phyloP scores from a whole-genome alignment of 768 basidiomycete species.

The Zangia roseola region DNA sequence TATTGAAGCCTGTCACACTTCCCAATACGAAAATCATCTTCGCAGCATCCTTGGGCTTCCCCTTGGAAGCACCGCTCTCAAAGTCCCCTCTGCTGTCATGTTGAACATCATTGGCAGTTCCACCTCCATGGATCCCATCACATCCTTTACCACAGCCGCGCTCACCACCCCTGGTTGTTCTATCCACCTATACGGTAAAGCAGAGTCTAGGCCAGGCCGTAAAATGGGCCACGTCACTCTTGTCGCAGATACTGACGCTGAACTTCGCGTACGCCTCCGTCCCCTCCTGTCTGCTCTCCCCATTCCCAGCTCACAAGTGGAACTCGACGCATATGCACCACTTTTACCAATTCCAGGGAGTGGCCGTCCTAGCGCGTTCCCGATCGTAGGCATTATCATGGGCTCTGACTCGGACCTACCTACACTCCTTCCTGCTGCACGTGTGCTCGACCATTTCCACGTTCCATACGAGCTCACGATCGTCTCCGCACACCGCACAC shows the following conservation, averaged over 20 bases:
- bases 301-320: conserved; percentile 33
- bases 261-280: conserved; percentile 65
- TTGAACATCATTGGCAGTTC: conserved; percentile 92
- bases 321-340: conserved; percentile 56
- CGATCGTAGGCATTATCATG: conserved; percentile 95
- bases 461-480: conserved; percentile 94
- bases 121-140: conserved; percentile 59
- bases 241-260: conserved; percentile 78
- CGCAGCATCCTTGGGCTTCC: conserved; percentile 90
- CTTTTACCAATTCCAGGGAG: conserved; percentile 40
- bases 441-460: conserved; percentile 75
- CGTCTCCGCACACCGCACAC: conserved; percentile 95
- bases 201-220: conserved; percentile 81
- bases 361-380: conserved; percentile 60
- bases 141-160: conserved; percentile 53
- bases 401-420: conserved; percentile 98
- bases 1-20: conserved; percentile 95
- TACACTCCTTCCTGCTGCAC: conserved; percentile 85
- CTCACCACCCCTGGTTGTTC: conserved; percentile 70
- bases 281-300: conserved; percentile 71
- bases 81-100: conserved; percentile 88
- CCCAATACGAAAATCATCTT: conserved; percentile 97
- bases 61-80: conserved; percentile 83
- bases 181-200: conserved; percentile 94
- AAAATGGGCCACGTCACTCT: conserved; percentile 99